phyloP scores from a whole-genome alignment of 2,329 filamentous ascomycete species.

The Aciculosporium take region DNA sequence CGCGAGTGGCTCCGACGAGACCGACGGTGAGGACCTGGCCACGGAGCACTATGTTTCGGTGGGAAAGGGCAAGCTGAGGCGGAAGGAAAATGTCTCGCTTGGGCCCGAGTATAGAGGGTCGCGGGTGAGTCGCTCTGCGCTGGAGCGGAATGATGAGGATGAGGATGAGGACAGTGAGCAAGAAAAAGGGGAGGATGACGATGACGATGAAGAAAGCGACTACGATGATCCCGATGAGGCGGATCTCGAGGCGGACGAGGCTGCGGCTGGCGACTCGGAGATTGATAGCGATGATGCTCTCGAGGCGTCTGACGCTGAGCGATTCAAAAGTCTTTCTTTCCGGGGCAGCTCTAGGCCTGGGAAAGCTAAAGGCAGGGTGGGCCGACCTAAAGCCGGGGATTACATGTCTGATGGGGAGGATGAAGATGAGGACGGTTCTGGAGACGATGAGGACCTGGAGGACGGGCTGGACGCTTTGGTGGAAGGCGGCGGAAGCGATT shows the following conservation, averaged over 20 bases:
- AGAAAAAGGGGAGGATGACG: conserved; percentile 26
- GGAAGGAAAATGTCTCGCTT: conserved; percentile 52
- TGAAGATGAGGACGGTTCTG: conserved; percentile 21
- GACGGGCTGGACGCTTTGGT: conserved; percentile 22
- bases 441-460: conserved; percentile 24
- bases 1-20: conserved; percentile 35
- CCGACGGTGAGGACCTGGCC: conserved; percentile 41
- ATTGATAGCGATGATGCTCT: conserved; percentile 58
- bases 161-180: conserved; percentile 6
- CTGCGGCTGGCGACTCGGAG: conserved; percentile 39
- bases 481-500: conserved; percentile 18
- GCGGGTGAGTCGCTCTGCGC: conserved; percentile 54
- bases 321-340: conserved; percentile 59
- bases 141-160: conserved; percentile 41
- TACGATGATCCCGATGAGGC: conserved; percentile 43
- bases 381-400: conserved; percentile 39
- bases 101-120: conserved; percentile 72
- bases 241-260: conserved; percentile 38
- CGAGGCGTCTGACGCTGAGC: conserved; percentile 71
- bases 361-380: conserved; percentile 18
- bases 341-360: conserved; percentile 41
- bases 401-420: conserved; percentile 38
- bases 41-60: conserved; percentile 80
- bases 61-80: conserved; percentile 71
- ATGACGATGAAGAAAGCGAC: conserved; percentile 32